phyloP scores from a whole-genome alignment of 371 early-diverging fungal species.

The Mortierella sp. region DNA sequence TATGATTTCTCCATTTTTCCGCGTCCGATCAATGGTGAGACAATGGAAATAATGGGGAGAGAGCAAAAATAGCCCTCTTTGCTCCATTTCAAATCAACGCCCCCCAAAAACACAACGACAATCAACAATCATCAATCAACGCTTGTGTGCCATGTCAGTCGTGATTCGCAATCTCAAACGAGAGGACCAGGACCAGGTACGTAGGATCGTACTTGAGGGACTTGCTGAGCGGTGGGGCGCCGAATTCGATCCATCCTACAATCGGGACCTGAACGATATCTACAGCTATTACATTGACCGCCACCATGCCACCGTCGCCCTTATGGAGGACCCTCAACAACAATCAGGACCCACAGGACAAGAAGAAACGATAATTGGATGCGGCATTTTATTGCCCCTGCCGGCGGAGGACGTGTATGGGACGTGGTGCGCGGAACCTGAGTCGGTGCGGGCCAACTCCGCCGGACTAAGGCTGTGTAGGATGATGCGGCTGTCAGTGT shows the following conservation, averaged over 20 bases:
- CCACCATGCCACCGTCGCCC: constrained; percentile 36
- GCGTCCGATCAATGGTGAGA: not conserved
- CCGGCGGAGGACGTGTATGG: constrained; percentile 47
- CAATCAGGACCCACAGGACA: not conserved
- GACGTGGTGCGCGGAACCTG: constrained; percentile 37
- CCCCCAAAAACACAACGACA: not conserved
- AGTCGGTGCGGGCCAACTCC: not conserved
- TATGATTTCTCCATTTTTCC: not conserved
- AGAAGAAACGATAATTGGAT: constrained; percentile 16
- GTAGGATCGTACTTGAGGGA: constrained; percentile 33
- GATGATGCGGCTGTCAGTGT: constrained; percentile 53
- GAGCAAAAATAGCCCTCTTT: not conserved
- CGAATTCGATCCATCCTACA: constrained; percentile 39
- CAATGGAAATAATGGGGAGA: not conserved
- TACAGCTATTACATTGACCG: constrained; percentile 35
- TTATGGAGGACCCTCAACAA: constrained; percentile 23
- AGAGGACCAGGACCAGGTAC: constrained; percentile 34
- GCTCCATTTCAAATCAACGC: not conserved
- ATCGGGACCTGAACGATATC: constrained; percentile 44
- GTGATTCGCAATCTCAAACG: constrained; percentile 36
- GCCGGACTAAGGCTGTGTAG: constrained; percentile 25
- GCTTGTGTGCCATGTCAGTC: constrained; percentile 2
- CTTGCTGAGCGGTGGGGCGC: constrained; percentile 47
- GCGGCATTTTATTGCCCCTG: constrained; percentile 44
- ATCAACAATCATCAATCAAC: not conserved